Evolutionary conservation across 257 asterid species (phyloP).

Genomic region (Solanum paucissectum): DNA sequence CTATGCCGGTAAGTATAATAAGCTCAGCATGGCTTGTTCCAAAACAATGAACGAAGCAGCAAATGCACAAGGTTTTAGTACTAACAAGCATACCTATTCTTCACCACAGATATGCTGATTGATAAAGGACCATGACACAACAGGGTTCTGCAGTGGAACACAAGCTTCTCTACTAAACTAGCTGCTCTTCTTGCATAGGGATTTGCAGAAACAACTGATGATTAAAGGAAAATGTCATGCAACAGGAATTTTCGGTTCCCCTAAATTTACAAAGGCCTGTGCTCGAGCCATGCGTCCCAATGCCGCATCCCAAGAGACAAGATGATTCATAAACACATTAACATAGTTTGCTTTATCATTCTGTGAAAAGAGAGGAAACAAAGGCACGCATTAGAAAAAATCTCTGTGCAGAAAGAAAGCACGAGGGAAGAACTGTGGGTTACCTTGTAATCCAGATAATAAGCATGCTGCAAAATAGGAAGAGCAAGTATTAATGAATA

Average conservation of each 20-base stretch:
- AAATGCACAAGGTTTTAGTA: not conserved
- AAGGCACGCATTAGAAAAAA: not conserved
- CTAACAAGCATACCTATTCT: not conserved
- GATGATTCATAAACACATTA: slow-evolving; percentile 21
- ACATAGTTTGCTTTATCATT: slow-evolving; percentile 25
- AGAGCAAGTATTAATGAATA: not conserved
- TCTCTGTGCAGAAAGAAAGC: not conserved
- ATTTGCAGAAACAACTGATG: not conserved
- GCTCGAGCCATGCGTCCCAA: slow-evolving; percentile 88
- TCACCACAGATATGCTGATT: not conserved
- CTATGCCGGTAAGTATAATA: not conserved
- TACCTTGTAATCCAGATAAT: slow-evolving; percentile 40
- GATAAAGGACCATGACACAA: not conserved
- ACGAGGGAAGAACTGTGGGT: not conserved
- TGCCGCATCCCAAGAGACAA: slow-evolving; percentile 80
- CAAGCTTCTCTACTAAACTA: not conserved
- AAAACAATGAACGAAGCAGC: not conserved
- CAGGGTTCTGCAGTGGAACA: not conserved
- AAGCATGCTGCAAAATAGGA: slow-evolving; percentile 29
- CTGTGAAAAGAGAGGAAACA: slow-evolving; percentile 5
- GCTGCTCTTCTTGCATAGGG: not conserved
- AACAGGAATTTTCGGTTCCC: slow-evolving; percentile 87
- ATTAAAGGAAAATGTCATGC: slow-evolving; percentile 34
- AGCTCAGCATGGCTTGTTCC: not conserved
- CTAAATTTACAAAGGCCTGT: slow-evolving; percentile 84